Conservation (phyloP, 352 stramenopile species). For the Bremia lactucae region DNA sequence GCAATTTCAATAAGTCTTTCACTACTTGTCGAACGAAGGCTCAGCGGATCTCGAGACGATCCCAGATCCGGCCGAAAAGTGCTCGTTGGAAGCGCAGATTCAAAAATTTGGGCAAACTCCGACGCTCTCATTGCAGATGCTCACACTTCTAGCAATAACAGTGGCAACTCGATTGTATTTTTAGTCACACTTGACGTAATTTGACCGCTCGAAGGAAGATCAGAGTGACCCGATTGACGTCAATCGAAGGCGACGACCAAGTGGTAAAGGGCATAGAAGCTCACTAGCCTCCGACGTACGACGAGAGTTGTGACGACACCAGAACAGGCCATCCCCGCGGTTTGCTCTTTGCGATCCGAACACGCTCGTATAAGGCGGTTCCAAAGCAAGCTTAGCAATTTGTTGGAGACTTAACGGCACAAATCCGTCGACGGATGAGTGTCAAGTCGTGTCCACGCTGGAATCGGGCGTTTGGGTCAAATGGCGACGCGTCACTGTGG, state of each 20-base stretch:
- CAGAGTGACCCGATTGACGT: too few relatives aligned
- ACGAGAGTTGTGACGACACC: conserved; percentile 24
- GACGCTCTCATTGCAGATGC: conserved; percentile 51
- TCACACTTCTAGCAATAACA: conserved; percentile 56
- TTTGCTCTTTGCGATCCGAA: conserved; percentile 71
- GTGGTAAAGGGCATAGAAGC: conserved; percentile 2
- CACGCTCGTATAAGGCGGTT: conserved; percentile 38
- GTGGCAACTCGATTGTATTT: conserved; percentile 40
- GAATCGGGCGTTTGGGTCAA: conserved; percentile 57
- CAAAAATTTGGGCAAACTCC: conserved; percentile 89
- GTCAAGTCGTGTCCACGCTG: conserved; percentile 48
- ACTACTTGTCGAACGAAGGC: conserved; percentile 84
- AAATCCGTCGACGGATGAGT: conserved; percentile 66
- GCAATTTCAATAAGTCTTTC: conserved; percentile 51
- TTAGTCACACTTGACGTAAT: conserved; percentile 37
- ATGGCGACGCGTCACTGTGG: conserved; percentile 44
- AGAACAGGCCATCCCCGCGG: conserved; percentile 25
- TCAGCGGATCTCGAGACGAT: conserved; percentile 79
- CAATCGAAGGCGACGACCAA: too few relatives aligned
- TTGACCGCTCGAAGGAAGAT: too few relatives aligned
- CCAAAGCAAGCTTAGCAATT: conserved; percentile 65
- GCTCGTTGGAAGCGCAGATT: conserved; percentile 90
- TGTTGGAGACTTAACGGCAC: conserved; percentile 64
- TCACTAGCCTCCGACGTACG: too few relatives aligned
- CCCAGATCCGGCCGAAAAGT: conserved; percentile 86